Conservation (phyloP, 257 asterid species). For the Solanum virginianum region DNA sequence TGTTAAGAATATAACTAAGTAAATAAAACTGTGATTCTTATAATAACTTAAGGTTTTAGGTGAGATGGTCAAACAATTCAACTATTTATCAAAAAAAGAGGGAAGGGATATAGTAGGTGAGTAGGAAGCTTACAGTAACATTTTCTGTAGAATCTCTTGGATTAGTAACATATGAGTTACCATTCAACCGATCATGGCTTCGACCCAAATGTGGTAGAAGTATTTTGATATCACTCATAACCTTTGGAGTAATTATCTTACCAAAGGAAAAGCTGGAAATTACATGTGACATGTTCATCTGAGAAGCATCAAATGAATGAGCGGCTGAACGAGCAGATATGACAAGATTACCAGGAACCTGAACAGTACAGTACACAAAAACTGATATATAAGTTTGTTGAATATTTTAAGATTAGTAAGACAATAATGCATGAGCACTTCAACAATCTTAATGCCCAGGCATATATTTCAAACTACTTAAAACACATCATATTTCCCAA, state of each 20-base stretch:
- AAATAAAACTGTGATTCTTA: not conserved
- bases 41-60: not conserved
- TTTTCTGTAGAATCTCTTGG: slow-evolving; percentile 73
- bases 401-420: not conserved
- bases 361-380: slow-evolving; percentile 11
- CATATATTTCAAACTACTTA: not conserved
- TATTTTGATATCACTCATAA: slow-evolving; percentile 57
- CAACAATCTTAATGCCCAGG: not conserved
- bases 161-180: slow-evolving; percentile 63
- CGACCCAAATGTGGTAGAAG: slow-evolving; percentile 66
- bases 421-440: not conserved
- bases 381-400: not conserved
- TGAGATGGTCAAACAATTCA: not conserved
- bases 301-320: slow-evolving; percentile 90
- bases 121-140: slow-evolving; percentile 69
- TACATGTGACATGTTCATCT: slow-evolving; percentile 96
- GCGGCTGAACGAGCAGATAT: slow-evolving; percentile 84
- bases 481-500: not conserved
- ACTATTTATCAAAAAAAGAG: not conserved
- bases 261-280: slow-evolving; percentile 78
- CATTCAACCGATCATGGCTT: slow-evolving; percentile 71
- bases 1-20: not conserved
- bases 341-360: slow-evolving; percentile 94
- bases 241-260: slow-evolving; percentile 56
- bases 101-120: not conserved